Conservation (phyloP, 1,139 yeast genomes). For the Kodamaea sp. region DNA sequence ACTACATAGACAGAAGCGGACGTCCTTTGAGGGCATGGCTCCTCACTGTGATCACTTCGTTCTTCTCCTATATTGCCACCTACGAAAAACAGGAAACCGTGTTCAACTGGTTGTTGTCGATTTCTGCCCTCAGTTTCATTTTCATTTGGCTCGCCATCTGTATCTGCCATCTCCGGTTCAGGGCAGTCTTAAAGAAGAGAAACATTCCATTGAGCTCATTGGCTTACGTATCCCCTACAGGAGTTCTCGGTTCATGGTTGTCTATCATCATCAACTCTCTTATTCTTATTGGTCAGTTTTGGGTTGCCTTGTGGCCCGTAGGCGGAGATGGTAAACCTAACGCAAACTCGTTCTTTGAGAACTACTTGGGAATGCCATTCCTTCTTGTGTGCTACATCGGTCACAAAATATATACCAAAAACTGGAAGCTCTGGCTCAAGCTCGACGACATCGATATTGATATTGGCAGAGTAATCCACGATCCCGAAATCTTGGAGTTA, state of each 20-base stretch:
- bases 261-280: constrained; percentile 23
- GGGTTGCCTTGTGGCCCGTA: constrained; percentile 29
- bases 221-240: constrained; percentile 26
- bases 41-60: constrained; percentile 20
- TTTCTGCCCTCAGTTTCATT: constrained; percentile 26
- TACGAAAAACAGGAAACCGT: constrained; percentile 24
- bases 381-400: constrained; percentile 24
- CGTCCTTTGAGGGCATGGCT: constrained; percentile 26
- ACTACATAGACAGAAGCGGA: constrained; percentile 25
- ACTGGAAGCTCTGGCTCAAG: constrained; percentile 23
- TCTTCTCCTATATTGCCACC: constrained; percentile 26
- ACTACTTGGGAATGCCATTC: constrained; percentile 25
- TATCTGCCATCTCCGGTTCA: constrained; percentile 25
- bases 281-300: constrained; percentile 23
- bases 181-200: constrained; percentile 24
- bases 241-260: constrained; percentile 24
- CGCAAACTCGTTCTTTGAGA: constrained; percentile 24
- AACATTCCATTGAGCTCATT: constrained; percentile 21
- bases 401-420: constrained; percentile 24
- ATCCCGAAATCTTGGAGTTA: constrained; percentile 26
- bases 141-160: constrained; percentile 25
- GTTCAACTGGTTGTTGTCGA: constrained; percentile 28
- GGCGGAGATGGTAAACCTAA: constrained; percentile 22
- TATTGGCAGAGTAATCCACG: constrained; percentile 23
- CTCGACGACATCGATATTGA: constrained; percentile 23